Conservation (phyloP, 192 early-diverging fungal genomes). For the Thamnidium elegans region DNA sequence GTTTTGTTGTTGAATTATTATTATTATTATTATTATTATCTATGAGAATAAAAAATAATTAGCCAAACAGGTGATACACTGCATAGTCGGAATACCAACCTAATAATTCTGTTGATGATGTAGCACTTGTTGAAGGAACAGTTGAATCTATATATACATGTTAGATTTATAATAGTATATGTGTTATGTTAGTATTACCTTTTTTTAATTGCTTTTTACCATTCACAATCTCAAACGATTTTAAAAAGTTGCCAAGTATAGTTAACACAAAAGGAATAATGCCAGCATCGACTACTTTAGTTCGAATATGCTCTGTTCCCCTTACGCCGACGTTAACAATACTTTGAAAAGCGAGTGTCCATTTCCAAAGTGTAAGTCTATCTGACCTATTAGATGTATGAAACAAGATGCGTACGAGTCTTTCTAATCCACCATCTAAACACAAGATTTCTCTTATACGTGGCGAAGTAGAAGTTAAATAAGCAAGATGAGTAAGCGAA, state of each 20-base stretch:
- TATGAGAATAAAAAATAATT: not conserved
- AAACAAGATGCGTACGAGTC: slow-evolving; percentile 77
- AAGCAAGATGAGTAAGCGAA: slow-evolving; percentile 86
- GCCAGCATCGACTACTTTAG: slow-evolving; percentile 82
- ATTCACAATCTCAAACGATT: slow-evolving; percentile 38
- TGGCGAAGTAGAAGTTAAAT: slow-evolving; percentile 78
- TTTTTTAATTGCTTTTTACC: slow-evolving; percentile 8
- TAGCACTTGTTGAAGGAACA: not conserved
- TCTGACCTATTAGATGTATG: slow-evolving; percentile 43
- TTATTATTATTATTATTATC: not conserved
- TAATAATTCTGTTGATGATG: slow-evolving; percentile 2
- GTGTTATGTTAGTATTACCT: not conserved
- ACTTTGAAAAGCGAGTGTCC: slow-evolving; percentile 80
- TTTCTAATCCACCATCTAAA: slow-evolving; percentile 85
- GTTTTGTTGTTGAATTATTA: not conserved
- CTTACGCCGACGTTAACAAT: slow-evolving; percentile 86
- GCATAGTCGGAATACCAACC: slow-evolving; percentile 30
- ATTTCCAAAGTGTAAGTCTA: slow-evolving; percentile 71
- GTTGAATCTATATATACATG: not conserved
- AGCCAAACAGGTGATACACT: slow-evolving; percentile 8
- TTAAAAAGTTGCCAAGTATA: slow-evolving; percentile 66
- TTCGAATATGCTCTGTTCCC: slow-evolving; percentile 75
- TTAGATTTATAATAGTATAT: too few species aligned
- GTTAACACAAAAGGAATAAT: slow-evolving; percentile 78
- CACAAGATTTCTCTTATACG: slow-evolving; percentile 79